Conservation (phyloP, 352 stramenopile genomes). For the Globisporangium cederbergense region DNA sequence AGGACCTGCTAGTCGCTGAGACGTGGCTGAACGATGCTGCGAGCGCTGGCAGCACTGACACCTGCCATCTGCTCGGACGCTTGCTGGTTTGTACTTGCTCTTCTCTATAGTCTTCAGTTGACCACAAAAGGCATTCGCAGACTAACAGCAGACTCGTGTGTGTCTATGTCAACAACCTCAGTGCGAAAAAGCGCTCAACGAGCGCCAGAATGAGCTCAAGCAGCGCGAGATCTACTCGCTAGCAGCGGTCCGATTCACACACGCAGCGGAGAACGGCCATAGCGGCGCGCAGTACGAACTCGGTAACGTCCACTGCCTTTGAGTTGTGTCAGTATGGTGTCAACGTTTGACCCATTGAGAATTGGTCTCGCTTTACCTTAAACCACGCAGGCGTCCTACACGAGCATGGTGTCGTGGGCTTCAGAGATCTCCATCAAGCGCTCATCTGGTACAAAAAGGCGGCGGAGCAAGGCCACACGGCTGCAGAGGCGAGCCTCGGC, state of each 20-base stretch:
- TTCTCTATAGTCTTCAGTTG: too few relatives aligned
- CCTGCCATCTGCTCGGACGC: slow-evolving; percentile 43
- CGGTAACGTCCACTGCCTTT: slow-evolving; percentile 17
- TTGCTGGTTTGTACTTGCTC: slow-evolving; percentile 36
- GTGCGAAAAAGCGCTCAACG: slow-evolving; percentile 45
- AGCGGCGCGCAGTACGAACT: slow-evolving; percentile 52
- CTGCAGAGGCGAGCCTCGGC: slow-evolving; percentile 49
- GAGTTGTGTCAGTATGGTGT: background rate
- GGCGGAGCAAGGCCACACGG: slow-evolving; percentile 40
- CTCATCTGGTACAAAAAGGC: slow-evolving; percentile 53
- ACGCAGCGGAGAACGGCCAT: slow-evolving; percentile 54
- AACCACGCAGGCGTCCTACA: slow-evolving; percentile 25
- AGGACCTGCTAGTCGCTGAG: slow-evolving; percentile 48
- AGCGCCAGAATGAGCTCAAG: slow-evolving; percentile 31
- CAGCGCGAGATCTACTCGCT: slow-evolving; percentile 35
- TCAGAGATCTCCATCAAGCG: slow-evolving; percentile 23
- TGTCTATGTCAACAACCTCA: slow-evolving; percentile 5
- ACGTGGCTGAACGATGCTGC: slow-evolving; percentile 48
- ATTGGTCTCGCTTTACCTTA: background rate
- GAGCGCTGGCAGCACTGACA: slow-evolving; percentile 37
- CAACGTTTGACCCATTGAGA: too few relatives aligned
- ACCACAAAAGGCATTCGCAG: too few relatives aligned
- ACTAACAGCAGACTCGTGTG: too few relatives aligned
- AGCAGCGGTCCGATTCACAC: slow-evolving; percentile 37
- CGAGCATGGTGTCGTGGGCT: slow-evolving; percentile 28